Evolutionary conservation across 2,329 filamentous ascomycete genomes (phyloP), one percentile per base, ranked within the genome.

Genomic region (Pseudocercospora crystallina): DNA sequence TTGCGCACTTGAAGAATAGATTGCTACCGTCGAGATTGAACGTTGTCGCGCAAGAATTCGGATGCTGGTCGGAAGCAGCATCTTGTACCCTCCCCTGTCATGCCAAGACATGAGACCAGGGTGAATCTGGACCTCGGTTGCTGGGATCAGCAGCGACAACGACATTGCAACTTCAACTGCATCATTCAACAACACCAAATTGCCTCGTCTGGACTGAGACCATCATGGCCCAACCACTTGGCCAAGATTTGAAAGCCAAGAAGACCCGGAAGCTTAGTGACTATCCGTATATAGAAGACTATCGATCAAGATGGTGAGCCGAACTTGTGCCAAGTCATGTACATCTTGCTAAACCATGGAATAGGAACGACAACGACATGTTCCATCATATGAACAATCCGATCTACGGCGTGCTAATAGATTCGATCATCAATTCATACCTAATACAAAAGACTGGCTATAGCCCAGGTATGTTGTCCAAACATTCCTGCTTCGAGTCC

Each of bases 311-410:
- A 82, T 96, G 91, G 90, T 90, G 63, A 29, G 51, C 5, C 4
- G 3, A 20, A 39, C 17, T 14, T 34, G 33, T 11, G 3, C 34
- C 10, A 40, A 20, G 26, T 35, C 13, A 31, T 11, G 13, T 26
- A 12, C 31, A 11, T 42, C 20, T 46, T n/a, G 17, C 36, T 41
- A 33, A 50, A 35, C 8, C 29, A 20, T 26, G 12, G 17, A n/a
- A 12, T 37, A 91, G 89, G 89, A 85, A 83, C 69, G 90, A 96
- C 71, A 95, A 95, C 67, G 90, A 96, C 74, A 94, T 95, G 88
- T 96, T 94, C 71, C 80, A 89, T 54, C 92, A 97, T 68, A 62
- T 58, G 34, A 64, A 67, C 49, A 85, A 83, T 49, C 94, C 65
- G 1, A 61, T 66, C 49, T 68, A 68, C 43, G 64, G 61, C 37